These are phyloP conservation scores for Sporothrix variecibatus DNA, from an alignment of 2,329 filamentous ascomycete genomes.

Conservation along the genomic window DNA sequence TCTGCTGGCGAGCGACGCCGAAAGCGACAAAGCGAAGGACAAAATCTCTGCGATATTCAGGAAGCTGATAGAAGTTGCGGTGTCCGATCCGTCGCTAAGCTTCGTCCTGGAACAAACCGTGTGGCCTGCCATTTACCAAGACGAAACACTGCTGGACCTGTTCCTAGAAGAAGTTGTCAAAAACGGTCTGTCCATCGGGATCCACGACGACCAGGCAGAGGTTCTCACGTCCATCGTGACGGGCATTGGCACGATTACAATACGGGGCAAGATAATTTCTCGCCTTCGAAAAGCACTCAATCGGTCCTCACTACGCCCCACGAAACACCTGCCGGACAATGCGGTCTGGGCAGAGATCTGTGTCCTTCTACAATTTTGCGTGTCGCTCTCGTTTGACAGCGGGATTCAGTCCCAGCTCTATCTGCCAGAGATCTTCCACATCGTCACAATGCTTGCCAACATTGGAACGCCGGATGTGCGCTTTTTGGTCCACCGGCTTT, in stretches of 20 bases:
- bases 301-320: conserved; percentile 66
- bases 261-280: conserved; percentile 66
- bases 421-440: conserved; percentile 68
- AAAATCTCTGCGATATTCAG: conserved; percentile 65
- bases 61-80: conserved; percentile 66
- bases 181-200: conserved; percentile 58
- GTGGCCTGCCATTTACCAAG: conserved; percentile 65
- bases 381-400: conserved; percentile 68
- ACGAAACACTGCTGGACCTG: conserved; percentile 66
- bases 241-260: conserved; percentile 64
- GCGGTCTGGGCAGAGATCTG: conserved; percentile 70
- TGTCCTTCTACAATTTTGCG: conserved; percentile 65
- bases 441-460: conserved; percentile 70
- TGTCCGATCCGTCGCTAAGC: conserved; percentile 60
- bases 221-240: conserved; percentile 63
- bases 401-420: conserved; percentile 68
- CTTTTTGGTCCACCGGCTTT: conserved; percentile 60
- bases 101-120: conserved; percentile 65
- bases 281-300: conserved; percentile 67
- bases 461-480: conserved; percentile 61
- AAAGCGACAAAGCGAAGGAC: conserved; percentile 67
- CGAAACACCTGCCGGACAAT: conserved; percentile 65
- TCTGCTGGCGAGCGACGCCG: conserved; percentile 59
- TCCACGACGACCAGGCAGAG: conserved; percentile 61
- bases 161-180: conserved; percentile 69